phyloP scores from a whole-genome alignment of 106 monocot genomes.

The Dioscorea alata region DNA sequence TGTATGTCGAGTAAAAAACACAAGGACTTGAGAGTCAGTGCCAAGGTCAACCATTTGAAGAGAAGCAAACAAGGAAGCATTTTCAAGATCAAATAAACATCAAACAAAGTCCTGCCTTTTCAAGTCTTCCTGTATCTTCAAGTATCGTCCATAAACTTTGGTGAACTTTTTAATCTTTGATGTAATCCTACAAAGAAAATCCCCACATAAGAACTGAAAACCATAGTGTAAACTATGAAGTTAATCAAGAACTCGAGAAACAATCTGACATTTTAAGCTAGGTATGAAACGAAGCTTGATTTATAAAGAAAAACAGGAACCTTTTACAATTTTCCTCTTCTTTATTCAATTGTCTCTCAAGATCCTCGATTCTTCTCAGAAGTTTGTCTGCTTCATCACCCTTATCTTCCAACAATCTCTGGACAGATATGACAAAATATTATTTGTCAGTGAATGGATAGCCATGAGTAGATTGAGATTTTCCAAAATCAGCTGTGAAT shows the following conservation, averaged over 20 bases:
- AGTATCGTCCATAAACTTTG: conserved; percentile 50
- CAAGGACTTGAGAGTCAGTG: not conserved
- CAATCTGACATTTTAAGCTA: no score
- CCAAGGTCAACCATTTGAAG: not conserved
- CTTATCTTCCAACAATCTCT: conserved; percentile 54
- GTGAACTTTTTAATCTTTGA: conserved; percentile 48
- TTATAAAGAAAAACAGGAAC: conserved; percentile 15
- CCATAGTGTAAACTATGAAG: not conserved
- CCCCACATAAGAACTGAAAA: not conserved
- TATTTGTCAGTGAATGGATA: no score
- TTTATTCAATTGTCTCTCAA: conserved; percentile 47
- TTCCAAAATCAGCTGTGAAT: no score
- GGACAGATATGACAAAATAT: not conserved
- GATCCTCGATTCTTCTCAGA: conserved; percentile 39
- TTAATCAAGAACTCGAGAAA: no score
- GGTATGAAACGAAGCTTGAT: no score
- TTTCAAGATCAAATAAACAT: not conserved
- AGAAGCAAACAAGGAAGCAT: not conserved
- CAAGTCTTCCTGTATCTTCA: conserved; percentile 55
- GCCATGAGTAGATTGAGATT: not conserved
- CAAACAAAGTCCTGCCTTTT: conserved; percentile 26
- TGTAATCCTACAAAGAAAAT: conserved; percentile 28
- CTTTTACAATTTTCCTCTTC: conserved; percentile 68
- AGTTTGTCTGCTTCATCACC: conserved; percentile 39
- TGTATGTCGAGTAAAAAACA: conserved; percentile 4